Percentiles rank a stretch among this genome's conserved stretches.
Conservation (phyloP, 176 grass and related monocot genomes). For the Phoenix roebelenii region DNA sequence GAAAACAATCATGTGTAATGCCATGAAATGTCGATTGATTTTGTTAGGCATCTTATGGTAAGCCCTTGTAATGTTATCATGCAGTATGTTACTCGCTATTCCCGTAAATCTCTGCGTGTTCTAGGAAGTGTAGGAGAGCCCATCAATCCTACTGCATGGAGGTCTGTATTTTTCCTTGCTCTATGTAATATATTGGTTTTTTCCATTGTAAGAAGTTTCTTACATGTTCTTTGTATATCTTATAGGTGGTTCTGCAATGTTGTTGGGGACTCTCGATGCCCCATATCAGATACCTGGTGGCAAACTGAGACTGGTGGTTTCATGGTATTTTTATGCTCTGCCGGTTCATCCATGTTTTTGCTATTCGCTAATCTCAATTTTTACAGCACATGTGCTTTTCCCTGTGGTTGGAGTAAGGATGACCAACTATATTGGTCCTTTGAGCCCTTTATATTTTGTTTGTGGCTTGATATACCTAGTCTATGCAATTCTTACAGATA, state of each 20-base stretch:
- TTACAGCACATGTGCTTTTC: too few species aligned
- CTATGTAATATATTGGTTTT: background rate
- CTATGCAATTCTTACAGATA: slow-evolving; percentile 47
- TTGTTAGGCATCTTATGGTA: too few species aligned
- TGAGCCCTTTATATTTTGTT: too few species aligned
- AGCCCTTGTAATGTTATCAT: background rate
- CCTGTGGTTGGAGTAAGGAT: too few species aligned
- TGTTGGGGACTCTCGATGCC: slow-evolving; percentile 67
- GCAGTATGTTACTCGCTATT: slow-evolving; percentile 78
- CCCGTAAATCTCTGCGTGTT: slow-evolving; percentile 89
- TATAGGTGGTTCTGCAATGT: slow-evolving; percentile 91
- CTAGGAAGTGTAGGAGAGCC: slow-evolving; percentile 99
- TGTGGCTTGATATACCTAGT: background rate
- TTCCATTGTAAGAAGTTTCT: slow-evolving; percentile 14
- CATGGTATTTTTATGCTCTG: slow-evolving; percentile 58
- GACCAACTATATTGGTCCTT: too few species aligned
- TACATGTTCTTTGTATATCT: slow-evolving; percentile 15
- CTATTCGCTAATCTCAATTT: too few species aligned
- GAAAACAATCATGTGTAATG: too few species aligned
- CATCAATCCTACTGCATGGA: slow-evolving; percentile 97
- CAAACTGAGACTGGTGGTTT: slow-evolving; percentile 99
- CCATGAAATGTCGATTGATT: too few species aligned
- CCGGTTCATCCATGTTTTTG: too few species aligned
- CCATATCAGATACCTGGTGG: slow-evolving; percentile 99
- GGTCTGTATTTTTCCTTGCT: slow-evolving; percentile 29